Percentiles rank a stretch among this genome's conserved stretches.
Conservation (phyloP, 1,284 basidiomycete genomes). For the Ceratobasidium sp. region DNA sequence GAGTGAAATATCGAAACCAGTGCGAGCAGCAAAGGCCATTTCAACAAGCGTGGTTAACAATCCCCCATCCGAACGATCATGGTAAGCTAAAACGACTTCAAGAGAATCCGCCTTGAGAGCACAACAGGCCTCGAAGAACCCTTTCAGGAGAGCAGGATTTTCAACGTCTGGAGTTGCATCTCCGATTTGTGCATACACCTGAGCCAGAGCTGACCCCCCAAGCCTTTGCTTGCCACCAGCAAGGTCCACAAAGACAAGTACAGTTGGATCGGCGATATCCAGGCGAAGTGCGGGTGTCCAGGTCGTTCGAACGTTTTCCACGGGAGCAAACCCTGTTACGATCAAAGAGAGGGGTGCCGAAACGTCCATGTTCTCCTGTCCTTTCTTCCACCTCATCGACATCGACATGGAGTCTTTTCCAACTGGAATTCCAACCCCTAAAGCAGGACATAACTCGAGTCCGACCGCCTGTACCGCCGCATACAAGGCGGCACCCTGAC, state of each 20-base stretch:
- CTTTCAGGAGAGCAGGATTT: conserved; percentile 77
- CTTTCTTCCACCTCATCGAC: conserved; percentile 92
- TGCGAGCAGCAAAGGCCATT: conserved; percentile 94
- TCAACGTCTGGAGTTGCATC: conserved; percentile 91
- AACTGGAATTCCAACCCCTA: conserved; percentile 95
- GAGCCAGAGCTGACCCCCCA: conserved; percentile 95
- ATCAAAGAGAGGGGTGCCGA: conserved; percentile 93
- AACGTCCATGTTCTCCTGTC: conserved; percentile 79
- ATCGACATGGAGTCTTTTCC: conserved; percentile 99
- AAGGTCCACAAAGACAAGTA: conserved; percentile 91
- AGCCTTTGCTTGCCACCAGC: conserved; percentile 86
- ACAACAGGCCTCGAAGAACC: conserved; percentile 86
- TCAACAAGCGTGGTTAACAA: conserved; percentile 92
- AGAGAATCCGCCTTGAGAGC: conserved; percentile 70
- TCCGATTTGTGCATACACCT: conserved; percentile 95
- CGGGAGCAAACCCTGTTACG: conserved; percentile 94
- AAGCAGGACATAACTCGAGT: conserved; percentile 92
- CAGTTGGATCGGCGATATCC: conserved; percentile 71
- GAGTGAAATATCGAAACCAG: conserved; percentile 79
- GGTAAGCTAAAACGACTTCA: conserved; percentile 89
- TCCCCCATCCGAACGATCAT: conserved; percentile 98
- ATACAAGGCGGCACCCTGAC: conserved; percentile 92
- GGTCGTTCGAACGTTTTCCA: conserved; percentile 81
- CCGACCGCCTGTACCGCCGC: conserved; percentile 95
- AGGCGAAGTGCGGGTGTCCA: conserved; percentile 94